Base-by-base conservation (phyloP, 2,329 filamentous ascomycete species). In the Nemania sp. region DNA sequence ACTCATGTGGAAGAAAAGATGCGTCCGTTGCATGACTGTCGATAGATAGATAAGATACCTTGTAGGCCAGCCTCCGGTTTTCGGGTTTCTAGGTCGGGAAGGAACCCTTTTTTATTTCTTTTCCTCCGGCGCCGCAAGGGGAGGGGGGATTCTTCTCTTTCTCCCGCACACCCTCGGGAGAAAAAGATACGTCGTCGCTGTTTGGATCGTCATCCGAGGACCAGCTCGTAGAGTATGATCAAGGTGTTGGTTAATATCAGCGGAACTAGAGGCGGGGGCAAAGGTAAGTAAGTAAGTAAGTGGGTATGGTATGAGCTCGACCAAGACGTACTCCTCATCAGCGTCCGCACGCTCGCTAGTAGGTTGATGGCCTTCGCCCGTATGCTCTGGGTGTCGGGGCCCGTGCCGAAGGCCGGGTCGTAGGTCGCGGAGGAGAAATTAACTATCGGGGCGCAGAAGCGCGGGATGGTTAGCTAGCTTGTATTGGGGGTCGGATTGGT, bases 341-440 rank as follows among this genome's bases (percentile, higher is more conserved):
- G 81, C 59, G 91, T 97, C 76, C 94, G 84, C 68, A 97, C 89
- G 71, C 91, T 95, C 37, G 91, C 90, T 67, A 98, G 95, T 71
- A 98, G 78, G 75, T 96, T 92, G 70, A 97, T 89, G 43, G 93
- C 83, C 76, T 95, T 95, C 53, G 89, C 89, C 77, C 95, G 94
- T 70, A 96, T 83, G 76, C 91, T 93, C 61, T 74, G 71, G 66
- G 87, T 84, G 68, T 91, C 90, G 68, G 90, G 71, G 71, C 83
- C 78, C 67, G 87, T 80, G 69, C 92, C 92, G 75, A 97, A 97
- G 42, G 88, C 87, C 1, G 91, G 89, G 68, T 97, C 92, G 69
- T 83, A 81, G 25, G 85, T 82, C 52, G 83, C 79, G 2, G 85
- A 82, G 3, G 86, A 93, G 84, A 94, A 93, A 73, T 93, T 93